phyloP scores from a whole-genome alignment of 805 yeast species.

The Ogataea henricii region DNA sequence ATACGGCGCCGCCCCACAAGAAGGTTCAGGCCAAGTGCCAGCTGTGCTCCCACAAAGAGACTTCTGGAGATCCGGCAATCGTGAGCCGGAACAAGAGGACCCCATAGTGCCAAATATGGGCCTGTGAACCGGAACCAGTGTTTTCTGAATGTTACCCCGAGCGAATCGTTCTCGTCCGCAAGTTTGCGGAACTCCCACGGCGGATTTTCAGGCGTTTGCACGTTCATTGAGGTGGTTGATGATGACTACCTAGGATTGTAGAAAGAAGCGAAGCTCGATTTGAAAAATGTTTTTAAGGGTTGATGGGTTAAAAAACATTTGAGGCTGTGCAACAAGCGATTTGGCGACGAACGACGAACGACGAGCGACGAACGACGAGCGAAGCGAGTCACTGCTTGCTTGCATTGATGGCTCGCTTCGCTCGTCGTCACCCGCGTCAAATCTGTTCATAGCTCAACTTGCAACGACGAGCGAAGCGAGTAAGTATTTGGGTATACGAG shows the following conservation, averaged over 20 bases:
- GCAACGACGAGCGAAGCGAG: too few relatives aligned
- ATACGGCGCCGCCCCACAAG: constrained; percentile 10
- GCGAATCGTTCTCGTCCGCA: constrained; percentile 28
- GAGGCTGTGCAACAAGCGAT: too few relatives aligned
- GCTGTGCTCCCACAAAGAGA: constrained; percentile 30
- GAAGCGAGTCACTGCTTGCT: too few relatives aligned
- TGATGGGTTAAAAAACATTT: too few relatives aligned
- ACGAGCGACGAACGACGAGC: not conserved
- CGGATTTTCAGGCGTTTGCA: constrained; percentile 7
- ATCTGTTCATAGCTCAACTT: too few relatives aligned
- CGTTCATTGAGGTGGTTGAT: constrained; percentile 1
- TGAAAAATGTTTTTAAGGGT: too few relatives aligned
- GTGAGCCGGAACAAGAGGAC: constrained; percentile 39
- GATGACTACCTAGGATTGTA: not conserved
- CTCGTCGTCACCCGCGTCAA: not conserved
- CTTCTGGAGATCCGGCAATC: constrained; percentile 33
- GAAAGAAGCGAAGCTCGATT: too few relatives aligned
- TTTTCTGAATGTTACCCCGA: constrained; percentile 21
- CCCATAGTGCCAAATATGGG: constrained; percentile 33
- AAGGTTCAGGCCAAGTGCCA: constrained; percentile 24
- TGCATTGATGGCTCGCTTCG: not conserved
- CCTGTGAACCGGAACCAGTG: constrained; percentile 30
- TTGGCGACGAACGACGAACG: not conserved
- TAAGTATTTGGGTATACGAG: too few relatives aligned
- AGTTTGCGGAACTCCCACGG: constrained; percentile 26